phyloP scores from a whole-genome alignment of 768 basidiomycete genomes.

The Tricholoma hemisulphureum region DNA sequence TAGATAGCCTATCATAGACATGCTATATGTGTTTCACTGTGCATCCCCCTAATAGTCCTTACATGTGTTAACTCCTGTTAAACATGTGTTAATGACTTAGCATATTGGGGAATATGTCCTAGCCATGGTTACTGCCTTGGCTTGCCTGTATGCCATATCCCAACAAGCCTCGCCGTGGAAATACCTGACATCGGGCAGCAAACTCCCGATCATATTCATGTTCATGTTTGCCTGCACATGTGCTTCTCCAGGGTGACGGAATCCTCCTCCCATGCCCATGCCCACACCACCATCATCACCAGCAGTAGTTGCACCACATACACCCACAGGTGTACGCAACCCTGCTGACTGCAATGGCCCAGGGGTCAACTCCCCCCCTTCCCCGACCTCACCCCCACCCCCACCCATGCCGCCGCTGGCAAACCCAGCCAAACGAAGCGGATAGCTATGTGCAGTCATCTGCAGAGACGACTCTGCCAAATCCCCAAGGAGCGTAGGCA shows the following conservation, averaged over 20 bases:
- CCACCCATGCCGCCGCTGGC: no score
- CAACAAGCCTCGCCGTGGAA: constrained; percentile 47
- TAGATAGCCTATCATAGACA: no score
- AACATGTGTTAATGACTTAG: no score
- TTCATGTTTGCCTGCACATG: background rate
- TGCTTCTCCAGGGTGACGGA: background rate
- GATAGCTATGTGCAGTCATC: constrained; percentile 13
- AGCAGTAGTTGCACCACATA: background rate
- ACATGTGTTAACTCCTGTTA: no score
- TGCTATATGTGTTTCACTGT: no score
- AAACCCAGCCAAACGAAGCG: no score
- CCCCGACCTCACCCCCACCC: background rate
- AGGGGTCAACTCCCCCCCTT: no score
- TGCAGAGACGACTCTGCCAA: constrained; percentile 44
- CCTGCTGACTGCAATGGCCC: constrained; percentile 24
- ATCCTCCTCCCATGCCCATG: constrained; percentile 30
- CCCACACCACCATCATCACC: constrained; percentile 11
- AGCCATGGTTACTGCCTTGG: no score
- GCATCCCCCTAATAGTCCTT: no score
- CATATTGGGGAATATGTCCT: no score
- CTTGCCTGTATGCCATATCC: no score
- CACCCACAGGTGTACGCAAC: background rate
- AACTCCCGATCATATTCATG: constrained; percentile 19
- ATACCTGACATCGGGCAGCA: constrained; percentile 70
- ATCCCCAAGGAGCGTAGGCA: constrained; percentile 60